Conservation (phyloP, 306 rosid species). For the Lathyrus aphaca region DNA sequence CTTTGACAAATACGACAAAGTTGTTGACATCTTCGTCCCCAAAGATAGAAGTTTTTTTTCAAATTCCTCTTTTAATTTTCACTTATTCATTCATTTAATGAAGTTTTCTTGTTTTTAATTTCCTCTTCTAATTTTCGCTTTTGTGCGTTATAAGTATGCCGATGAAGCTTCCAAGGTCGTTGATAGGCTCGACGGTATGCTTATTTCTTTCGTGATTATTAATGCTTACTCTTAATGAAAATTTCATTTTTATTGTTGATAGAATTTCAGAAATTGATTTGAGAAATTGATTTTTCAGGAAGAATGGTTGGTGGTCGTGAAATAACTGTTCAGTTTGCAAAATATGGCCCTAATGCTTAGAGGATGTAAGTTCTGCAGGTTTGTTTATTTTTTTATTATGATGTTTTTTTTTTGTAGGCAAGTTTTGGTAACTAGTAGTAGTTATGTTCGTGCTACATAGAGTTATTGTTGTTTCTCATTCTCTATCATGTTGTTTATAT, state of each 20-base stretch:
- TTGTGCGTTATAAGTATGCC: conserved; percentile 87
- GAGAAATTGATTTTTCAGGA: conserved; percentile 43
- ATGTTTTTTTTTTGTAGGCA: background rate
- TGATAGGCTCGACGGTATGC: conserved; percentile 67
- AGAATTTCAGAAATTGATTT: background rate
- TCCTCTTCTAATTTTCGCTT: too few species aligned
- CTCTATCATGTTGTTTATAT: background rate
- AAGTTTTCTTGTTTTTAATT: background rate
- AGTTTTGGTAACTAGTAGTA: too few species aligned
- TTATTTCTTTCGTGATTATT: background rate
- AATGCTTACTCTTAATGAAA: background rate
- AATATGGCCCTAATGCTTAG: conserved; percentile 94
- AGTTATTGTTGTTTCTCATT: background rate
- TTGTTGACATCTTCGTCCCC: conserved; percentile 89
- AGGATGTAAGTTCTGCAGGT: conserved; percentile 63
- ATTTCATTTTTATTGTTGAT: background rate
- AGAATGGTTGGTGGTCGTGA: conserved; percentile 92
- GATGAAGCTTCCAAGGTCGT: conserved; percentile 91
- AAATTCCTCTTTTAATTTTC: background rate
- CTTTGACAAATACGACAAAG: conserved; percentile 88
- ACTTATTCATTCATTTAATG: background rate
- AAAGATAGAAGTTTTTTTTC: conserved; percentile 71
- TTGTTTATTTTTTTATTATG: background rate
- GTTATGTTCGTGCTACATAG: too few species aligned
- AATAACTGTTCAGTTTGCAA: conserved; percentile 91